Conservation (phyloP, 2,329 filamentous ascomycete species). For the Septoria linicola region DNA sequence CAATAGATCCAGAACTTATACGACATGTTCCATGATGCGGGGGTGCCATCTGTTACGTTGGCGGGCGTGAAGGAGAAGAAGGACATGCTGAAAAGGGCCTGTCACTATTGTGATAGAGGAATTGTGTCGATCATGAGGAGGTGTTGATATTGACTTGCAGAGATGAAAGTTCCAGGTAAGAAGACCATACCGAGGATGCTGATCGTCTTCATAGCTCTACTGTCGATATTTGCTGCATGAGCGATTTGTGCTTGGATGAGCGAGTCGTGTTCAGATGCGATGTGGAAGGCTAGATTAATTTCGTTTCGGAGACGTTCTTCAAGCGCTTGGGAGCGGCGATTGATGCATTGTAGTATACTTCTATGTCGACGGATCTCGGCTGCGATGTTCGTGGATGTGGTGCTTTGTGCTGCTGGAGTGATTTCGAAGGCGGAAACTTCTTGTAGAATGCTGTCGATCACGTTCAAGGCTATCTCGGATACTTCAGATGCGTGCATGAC, state of each 20-base stretch:
- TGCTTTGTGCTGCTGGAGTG: neutral
- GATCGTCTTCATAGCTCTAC: constrained; percentile 27
- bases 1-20: constrained; percentile 24
- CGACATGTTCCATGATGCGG: constrained; percentile 16
- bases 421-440: neutral
- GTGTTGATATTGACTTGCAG: constrained; percentile 14
- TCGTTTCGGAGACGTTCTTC: constrained; percentile 31
- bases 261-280: constrained; percentile 27
- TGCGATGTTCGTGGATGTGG: neutral
- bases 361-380: constrained; percentile 16
- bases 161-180: constrained; percentile 29
- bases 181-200: constrained; percentile 29
- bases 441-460: constrained; percentile 21
- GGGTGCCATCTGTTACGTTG: neutral
- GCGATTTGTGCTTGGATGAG: constrained; percentile 24
- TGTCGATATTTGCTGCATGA: constrained; percentile 23
- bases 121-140: too few species aligned
- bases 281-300: constrained; percentile 32
- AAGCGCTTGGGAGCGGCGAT: constrained; percentile 24
- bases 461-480: constrained; percentile 17
- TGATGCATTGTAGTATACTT: constrained; percentile 24
- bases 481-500: constrained; percentile 27
- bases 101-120: too few species aligned
- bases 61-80: constrained; percentile 24
- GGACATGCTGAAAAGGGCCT: constrained; percentile 21